phyloP scores from a whole-genome alignment of 2,329 filamentous ascomycete genomes.

The Penicillium sp. region DNA sequence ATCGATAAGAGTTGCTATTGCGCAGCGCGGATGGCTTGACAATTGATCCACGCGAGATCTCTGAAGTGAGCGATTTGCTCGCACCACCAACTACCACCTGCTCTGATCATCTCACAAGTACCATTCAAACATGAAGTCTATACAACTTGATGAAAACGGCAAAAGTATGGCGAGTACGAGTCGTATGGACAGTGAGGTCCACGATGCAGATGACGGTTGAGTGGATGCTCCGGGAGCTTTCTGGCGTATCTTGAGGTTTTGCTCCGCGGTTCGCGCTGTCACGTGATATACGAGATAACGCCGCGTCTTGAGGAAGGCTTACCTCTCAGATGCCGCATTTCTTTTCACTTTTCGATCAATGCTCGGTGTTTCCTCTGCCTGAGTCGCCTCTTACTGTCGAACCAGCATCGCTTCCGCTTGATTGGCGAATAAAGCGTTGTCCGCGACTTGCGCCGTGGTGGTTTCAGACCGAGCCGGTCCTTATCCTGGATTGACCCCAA shows the following conservation, averaged over 20 bases:
- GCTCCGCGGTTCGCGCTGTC: constrained; percentile 20
- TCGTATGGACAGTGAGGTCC: constrained; percentile 4
- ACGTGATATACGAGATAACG: constrained; percentile 19
- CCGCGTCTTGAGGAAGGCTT: constrained; percentile 5
- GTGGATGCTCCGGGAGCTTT: constrained; percentile 16
- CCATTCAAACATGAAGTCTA: constrained; percentile 16
- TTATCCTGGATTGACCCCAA: neutral
- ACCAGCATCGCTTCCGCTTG: too few species aligned
- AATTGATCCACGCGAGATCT: constrained; percentile 27
- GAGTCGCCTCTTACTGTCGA: too few species aligned
- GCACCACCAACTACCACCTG: constrained; percentile 30
- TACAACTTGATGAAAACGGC: neutral
- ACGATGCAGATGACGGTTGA: constrained; percentile 11
- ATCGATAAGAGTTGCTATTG: constrained; percentile 16
- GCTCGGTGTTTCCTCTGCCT: neutral
- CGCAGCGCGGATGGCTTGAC: constrained; percentile 17
- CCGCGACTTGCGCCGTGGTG: neutral
- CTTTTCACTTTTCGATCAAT: neutral
- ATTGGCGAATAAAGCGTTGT: too few species aligned
- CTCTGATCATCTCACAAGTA: constrained; percentile 35
- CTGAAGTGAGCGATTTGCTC: constrained; percentile 36
- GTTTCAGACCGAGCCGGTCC: constrained; percentile 3
- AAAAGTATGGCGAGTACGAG: neutral
- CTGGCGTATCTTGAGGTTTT: constrained; percentile 14
- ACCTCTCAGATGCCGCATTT: neutral